Conservation (phyloP, 192 early-diverging fungal species). For the Coemansia sp. region DNA sequence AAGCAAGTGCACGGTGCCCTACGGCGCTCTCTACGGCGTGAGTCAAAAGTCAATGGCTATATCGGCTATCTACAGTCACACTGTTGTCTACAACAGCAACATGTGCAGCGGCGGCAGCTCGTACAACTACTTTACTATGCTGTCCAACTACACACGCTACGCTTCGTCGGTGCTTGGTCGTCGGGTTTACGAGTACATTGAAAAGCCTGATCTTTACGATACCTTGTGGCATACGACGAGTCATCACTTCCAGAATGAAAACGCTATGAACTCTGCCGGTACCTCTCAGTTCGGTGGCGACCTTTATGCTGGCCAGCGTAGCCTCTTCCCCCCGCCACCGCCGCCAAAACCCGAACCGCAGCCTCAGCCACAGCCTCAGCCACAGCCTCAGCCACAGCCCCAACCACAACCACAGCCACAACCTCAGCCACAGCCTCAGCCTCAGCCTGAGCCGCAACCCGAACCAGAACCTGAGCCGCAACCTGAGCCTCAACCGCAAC, state of each 20-base stretch:
- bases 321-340: background rate
- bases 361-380: background rate
- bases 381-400: background rate
- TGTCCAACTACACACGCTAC: slow-evolving; percentile 35
- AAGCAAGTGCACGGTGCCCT: slow-evolving; percentile 30
- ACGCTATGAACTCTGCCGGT: background rate
- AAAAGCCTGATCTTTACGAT: background rate
- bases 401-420: background rate
- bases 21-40: slow-evolving; percentile 32
- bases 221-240: slow-evolving; percentile 3
- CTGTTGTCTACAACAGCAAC: slow-evolving; percentile 11
- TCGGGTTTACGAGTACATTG: slow-evolving; percentile 19
- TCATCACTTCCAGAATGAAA: slow-evolving; percentile 12
- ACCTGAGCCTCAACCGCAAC: background rate
- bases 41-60: background rate
- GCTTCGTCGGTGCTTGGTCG: slow-evolving; percentile 16
- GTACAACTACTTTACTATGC: slow-evolving; percentile 31
- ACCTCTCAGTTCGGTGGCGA: slow-evolving; percentile 18
- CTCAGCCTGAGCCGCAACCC: background rate
- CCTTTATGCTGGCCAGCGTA: slow-evolving; percentile 2
- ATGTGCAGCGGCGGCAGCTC: slow-evolving; percentile 21
- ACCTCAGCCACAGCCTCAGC: background rate
- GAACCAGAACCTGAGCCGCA: background rate
- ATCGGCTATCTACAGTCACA: slow-evolving; percentile 37
- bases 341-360: background rate